Percentiles rank a stretch among this genome's conserved stretches.
phyloP scores from a whole-genome alignment of 2,329 filamentous ascomycete genomes.

The Fusarium goolgardi region DNA sequence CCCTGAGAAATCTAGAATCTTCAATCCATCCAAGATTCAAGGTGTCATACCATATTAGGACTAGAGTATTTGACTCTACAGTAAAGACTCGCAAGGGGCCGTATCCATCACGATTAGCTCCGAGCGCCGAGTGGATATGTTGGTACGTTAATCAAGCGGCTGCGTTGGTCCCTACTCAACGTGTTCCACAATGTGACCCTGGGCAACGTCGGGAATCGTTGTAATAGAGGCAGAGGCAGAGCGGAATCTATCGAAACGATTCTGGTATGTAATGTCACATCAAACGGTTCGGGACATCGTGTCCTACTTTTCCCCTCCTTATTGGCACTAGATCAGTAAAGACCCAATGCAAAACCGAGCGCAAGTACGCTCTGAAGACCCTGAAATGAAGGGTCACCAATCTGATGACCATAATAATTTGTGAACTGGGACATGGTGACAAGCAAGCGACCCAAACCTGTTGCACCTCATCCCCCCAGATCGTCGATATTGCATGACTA shows the following conservation, averaged over 20 bases:
- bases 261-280: not conserved
- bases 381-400: slow-evolving; percentile 31
- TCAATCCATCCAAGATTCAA: slow-evolving; percentile 11
- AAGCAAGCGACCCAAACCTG: slow-evolving; percentile 26
- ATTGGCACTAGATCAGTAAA: not conserved
- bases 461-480: slow-evolving; percentile 23
- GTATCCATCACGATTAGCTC: slow-evolving; percentile 35
- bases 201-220: not conserved
- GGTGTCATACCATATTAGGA: slow-evolving; percentile 31
- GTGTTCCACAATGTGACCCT: slow-evolving; percentile 8
- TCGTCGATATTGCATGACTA: slow-evolving; percentile 20
- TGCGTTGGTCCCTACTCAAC: slow-evolving; percentile 33
- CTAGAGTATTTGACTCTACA: slow-evolving; percentile 18
- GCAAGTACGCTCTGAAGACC: slow-evolving; percentile 11
- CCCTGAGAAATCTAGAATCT: slow-evolving; percentile 30
- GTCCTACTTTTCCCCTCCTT: not conserved
- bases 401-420: slow-evolving; percentile 26
- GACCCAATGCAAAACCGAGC: not conserved
- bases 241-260: not conserved
- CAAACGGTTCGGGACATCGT: not conserved
- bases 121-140: slow-evolving; percentile 23
- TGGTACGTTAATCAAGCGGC: slow-evolving; percentile 28
- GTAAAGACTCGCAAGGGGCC: slow-evolving; percentile 16
- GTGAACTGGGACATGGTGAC: slow-evolving; percentile 29
- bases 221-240: not conserved